phyloP scores from a whole-genome alignment of 768 basidiomycete species.

The Atractiella rhizophila region DNA sequence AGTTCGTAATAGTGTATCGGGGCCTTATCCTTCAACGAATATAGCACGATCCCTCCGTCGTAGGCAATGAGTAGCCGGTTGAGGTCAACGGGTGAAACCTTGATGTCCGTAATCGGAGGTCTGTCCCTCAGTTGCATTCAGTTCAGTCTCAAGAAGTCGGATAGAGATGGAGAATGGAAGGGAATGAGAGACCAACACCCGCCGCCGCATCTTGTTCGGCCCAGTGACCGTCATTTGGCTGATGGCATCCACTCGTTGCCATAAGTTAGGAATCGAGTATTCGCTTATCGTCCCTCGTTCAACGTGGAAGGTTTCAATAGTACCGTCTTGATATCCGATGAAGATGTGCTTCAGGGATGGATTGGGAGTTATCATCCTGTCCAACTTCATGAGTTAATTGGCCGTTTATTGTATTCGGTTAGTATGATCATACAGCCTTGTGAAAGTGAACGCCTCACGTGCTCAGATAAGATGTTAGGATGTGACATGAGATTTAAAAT shows the following conservation, averaged over 20 bases:
- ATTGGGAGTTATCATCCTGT: too few relatives aligned
- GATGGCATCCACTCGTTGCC: slow-evolving; percentile 44
- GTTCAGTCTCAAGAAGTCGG: background rate
- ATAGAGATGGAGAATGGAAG: background rate
- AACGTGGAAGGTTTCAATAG: slow-evolving; percentile 53
- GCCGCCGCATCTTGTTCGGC: slow-evolving; percentile 14
- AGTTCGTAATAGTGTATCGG: slow-evolving; percentile 39
- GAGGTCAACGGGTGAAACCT: slow-evolving; percentile 13
- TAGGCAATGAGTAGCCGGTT: slow-evolving; percentile 17
- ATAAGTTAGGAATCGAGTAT: slow-evolving; percentile 47
- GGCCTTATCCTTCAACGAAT: slow-evolving; percentile 21
- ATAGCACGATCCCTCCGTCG: slow-evolving; percentile 23
- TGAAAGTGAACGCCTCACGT: too few relatives aligned
- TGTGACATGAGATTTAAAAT: too few relatives aligned
- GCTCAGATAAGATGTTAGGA: too few relatives aligned
- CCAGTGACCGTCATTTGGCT: too few relatives aligned
- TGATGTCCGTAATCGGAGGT: slow-evolving; percentile 10
- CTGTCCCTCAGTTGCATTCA: background rate
- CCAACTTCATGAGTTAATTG: too few relatives aligned
- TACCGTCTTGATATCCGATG: slow-evolving; percentile 31
- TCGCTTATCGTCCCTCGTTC: slow-evolving; percentile 38
- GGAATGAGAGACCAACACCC: background rate
- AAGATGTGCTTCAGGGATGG: slow-evolving; percentile 52
- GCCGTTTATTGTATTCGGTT: too few relatives aligned
- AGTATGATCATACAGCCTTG: too few relatives aligned